phyloP scores from a whole-genome alignment of 495 filamentous ascomycete species.

The Extremus antarcticus region DNA sequence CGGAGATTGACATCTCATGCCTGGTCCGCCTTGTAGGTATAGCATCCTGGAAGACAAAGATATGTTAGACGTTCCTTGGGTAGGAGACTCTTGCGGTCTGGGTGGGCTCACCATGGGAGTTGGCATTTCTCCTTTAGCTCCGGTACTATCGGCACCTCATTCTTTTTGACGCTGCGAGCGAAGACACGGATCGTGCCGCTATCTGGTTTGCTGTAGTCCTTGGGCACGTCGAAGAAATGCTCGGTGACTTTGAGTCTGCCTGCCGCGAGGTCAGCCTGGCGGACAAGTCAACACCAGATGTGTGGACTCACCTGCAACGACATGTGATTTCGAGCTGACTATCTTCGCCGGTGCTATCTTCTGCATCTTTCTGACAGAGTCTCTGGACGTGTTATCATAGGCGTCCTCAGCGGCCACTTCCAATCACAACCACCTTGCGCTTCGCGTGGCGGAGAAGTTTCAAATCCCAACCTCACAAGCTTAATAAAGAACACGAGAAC shows the following conservation, averaged over 20 bases:
- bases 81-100: neutral
- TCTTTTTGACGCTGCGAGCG: conserved; percentile 56
- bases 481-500: neutral
- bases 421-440: too few relatives aligned
- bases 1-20: conserved; percentile 60
- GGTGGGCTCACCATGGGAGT: conserved; percentile 41
- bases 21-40: conserved; percentile 53
- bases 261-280: conserved; percentile 22
- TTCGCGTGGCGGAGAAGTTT: neutral
- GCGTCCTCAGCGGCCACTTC: too few relatives aligned
- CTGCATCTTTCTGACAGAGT: conserved; percentile 13
- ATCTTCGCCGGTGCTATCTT: conserved; percentile 29
- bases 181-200: conserved; percentile 60
- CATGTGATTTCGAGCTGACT: conserved; percentile 26
- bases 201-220: conserved; percentile 56
- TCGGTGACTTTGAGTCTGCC: conserved; percentile 69
- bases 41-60: conserved; percentile 20
- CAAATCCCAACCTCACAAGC: too few relatives aligned
- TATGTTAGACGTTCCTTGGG: too few relatives aligned
- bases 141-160: conserved; percentile 49
- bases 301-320: conserved; percentile 26
- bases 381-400: too few relatives aligned
- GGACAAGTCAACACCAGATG: neutral
- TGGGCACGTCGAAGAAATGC: conserved; percentile 74
- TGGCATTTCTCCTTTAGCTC: conserved; percentile 32